A percentile compares a stretch with the other conserved stretches of the same genome.
Evolutionary conservation across 2,329 filamentous ascomycete species (phyloP).

Genomic region (Podosphaera aphanis): DNA sequence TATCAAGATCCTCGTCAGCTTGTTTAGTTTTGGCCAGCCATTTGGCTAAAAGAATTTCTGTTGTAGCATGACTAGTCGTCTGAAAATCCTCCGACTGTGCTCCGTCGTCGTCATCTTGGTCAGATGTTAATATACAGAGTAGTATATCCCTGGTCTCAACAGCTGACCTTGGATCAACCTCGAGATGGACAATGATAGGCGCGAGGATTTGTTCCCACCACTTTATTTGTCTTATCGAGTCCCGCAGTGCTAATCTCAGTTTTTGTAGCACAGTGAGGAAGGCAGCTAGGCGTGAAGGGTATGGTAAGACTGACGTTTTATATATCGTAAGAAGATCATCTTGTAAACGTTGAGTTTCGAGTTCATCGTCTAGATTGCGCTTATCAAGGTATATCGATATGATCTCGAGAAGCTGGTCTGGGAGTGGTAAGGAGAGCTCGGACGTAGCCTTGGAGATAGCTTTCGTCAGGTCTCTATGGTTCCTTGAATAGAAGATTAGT

Average conservation of each 20-base stretch:
- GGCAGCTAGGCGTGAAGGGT: slow-evolving; percentile 32
- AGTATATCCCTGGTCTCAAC: slow-evolving; percentile 41
- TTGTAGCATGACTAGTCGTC: slow-evolving; percentile 24
- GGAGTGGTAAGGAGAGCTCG: slow-evolving; percentile 34
- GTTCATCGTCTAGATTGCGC: slow-evolving; percentile 43
- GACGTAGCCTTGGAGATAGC: slow-evolving; percentile 28
- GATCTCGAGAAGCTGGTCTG: slow-evolving; percentile 35
- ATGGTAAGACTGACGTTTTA: slow-evolving; percentile 35
- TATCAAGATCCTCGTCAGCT: slow-evolving; percentile 20
- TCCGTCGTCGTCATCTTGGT: slow-evolving; percentile 29
- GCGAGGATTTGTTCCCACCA: slow-evolving; percentile 48
- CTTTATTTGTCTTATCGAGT: slow-evolving; percentile 35
- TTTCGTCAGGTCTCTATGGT: slow-evolving; percentile 34
- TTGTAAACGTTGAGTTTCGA: slow-evolving; percentile 44
- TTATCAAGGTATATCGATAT: slow-evolving; percentile 46
- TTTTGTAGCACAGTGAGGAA: slow-evolving; percentile 45
- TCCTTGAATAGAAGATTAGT: slow-evolving; percentile 7
- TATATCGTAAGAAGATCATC: slow-evolving; percentile 49
- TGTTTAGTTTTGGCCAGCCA: slow-evolving; percentile 28
- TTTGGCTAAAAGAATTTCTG: slow-evolving; percentile 29
- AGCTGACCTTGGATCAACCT: slow-evolving; percentile 37
- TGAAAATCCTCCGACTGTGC: slow-evolving; percentile 21
- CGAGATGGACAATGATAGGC: slow-evolving; percentile 31
- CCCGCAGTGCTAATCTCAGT: slow-evolving; percentile 38
- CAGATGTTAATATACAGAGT: slow-evolving; percentile 38